Conservation (phyloP, 371 early-diverging fungal species). For the Dichotomocladium elegans region DNA sequence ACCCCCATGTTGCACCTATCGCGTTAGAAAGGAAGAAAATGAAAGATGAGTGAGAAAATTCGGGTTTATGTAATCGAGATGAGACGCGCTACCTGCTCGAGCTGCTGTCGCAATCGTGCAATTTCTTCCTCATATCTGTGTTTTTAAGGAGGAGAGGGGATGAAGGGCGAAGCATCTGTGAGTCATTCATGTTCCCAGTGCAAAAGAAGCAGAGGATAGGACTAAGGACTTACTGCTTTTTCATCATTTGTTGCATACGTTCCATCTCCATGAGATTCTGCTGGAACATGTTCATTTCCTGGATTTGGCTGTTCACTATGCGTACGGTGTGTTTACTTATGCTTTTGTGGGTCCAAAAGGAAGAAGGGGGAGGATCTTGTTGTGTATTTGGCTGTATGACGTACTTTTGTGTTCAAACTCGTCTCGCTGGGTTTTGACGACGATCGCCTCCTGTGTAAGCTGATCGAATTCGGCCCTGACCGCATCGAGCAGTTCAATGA, state of each 20-base stretch:
- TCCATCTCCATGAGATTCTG: conserved; percentile 80
- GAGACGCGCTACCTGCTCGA: conserved; percentile 29
- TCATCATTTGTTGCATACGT: conserved; percentile 68
- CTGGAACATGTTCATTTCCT: conserved; percentile 76
- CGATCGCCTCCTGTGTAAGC: conserved; percentile 70
- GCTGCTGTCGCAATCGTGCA: conserved; percentile 35
- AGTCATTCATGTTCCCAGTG: too few relatives aligned
- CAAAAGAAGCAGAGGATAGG: neutral
- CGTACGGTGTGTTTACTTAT: neutral
- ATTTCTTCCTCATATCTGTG: conserved; percentile 51
- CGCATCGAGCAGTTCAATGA: conserved; percentile 82
- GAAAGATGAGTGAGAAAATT: neutral
- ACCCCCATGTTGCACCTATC: conserved; percentile 3
- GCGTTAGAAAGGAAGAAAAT: neutral
- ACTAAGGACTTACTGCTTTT: conserved; percentile 55
- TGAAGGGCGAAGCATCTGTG: too few relatives aligned
- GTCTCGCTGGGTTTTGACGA: conserved; percentile 76
- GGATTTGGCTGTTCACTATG: conserved; percentile 68
- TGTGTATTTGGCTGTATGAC: neutral
- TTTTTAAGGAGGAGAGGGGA: too few relatives aligned
- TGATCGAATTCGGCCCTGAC: conserved; percentile 80
- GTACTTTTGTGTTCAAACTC: conserved; percentile 86
- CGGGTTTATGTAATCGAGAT: neutral
- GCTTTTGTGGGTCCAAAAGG: neutral
- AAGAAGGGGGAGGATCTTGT: neutral